Base-by-base conservation (phyloP, 768 basidiomycete genomes). In the Pleurotus giganteus region DNA sequence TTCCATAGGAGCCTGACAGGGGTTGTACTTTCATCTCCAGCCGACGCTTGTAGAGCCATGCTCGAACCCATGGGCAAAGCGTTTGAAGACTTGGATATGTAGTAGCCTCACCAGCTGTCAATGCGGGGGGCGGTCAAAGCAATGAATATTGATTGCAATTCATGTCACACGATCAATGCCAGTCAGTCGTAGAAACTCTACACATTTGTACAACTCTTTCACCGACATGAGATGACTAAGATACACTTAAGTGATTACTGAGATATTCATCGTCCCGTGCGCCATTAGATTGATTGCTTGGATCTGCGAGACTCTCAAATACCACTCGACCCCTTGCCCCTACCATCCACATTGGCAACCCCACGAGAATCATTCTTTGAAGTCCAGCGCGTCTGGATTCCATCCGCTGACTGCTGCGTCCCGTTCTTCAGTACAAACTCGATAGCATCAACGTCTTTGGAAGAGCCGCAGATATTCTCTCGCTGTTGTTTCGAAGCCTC, bases 401-500 rank as follows among this genome's bases (percentile, higher is more conserved):
- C 75, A 17, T 87, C 85, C 9, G 73, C 71, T 15, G 73, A 54
- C 61, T 89, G 82, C 49, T 78, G 74, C 53, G 69, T 80, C 41
- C 92, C 92, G 55, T 82, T 81, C 66, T 82, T 61, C 55, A 94
- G 75, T 56, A 94, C 75, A 19, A 66, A 65, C 44, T 69, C 64
- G 37, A 89, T 70, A 7, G 88, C 85, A 2, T 89, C 89, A 17
- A 74, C 66, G 37, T 91, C 85, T 45, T 84, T 85, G 61, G 74
- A 67, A 2, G 86, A 80, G 15, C 76, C 83, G 60, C 95, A 94
- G 31, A 73, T 73, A 53, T 70, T 86, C 39, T 92, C 89, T 54
- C 95, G 83, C 63, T 91, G 85, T 66, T 94, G 93, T 46, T 88
- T 84, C n/a, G 91, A 93, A 9, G 89, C 77, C 50, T 77, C 75